Conservation (phyloP, 2,329 filamentous ascomycete genomes). For the Arachnopeziza araneosa region DNA sequence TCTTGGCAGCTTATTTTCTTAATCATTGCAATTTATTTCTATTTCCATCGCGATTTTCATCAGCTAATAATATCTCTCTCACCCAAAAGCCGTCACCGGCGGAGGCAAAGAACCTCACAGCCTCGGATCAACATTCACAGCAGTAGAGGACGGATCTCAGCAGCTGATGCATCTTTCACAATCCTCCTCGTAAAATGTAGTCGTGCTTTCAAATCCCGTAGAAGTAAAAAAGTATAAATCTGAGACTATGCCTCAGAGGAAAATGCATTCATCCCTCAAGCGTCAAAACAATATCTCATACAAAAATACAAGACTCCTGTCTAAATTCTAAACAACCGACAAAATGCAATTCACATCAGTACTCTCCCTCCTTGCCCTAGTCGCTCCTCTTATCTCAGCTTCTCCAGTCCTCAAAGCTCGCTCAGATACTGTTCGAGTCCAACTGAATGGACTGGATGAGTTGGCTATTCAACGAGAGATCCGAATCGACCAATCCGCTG, state of each 20-base stretch:
- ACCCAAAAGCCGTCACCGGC: not conserved
- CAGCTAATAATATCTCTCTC: not conserved
- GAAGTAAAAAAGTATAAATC: not conserved
- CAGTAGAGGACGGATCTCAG: not conserved
- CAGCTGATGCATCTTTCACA: not conserved
- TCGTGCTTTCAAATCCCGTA: not conserved
- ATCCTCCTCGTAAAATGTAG: not conserved
- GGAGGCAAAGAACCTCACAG: not conserved
- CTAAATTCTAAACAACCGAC: not conserved
- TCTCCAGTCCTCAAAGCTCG: not conserved
- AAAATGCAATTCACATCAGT: not conserved
- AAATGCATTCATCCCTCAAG: not conserved
- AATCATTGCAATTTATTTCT: not conserved
- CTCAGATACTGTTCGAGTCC: not conserved
- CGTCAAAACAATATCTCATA: not conserved
- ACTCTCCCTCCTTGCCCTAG: not conserved
- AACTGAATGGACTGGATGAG: constrained; percentile 2
- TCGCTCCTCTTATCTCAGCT: not conserved
- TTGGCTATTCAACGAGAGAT: constrained; percentile 2
- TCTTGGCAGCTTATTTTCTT: not conserved
- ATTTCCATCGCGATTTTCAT: not conserved
- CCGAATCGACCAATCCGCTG: constrained; percentile 2
- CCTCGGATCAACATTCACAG: not conserved
- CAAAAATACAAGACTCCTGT: not conserved
- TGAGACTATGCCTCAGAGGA: not conserved